Evolutionary conservation across 192 early-diverging fungal species (phyloP), one percentile per base, ranked within the genome.

Genomic region (Borealophlyctis nickersoniae): DNA sequence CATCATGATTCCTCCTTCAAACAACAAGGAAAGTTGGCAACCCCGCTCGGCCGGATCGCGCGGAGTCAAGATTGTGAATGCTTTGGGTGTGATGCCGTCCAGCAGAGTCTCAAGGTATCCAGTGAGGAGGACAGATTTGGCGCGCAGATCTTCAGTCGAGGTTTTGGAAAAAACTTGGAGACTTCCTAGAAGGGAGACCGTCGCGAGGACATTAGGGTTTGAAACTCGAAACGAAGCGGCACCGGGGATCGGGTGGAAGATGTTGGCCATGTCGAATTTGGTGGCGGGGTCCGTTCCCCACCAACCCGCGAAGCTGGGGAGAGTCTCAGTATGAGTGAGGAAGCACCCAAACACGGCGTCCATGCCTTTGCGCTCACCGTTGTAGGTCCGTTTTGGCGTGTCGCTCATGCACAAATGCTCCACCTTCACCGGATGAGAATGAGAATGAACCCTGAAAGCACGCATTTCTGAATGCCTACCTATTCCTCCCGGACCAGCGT

Each of bases 401-500:
- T 62, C 85, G 86, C 68, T 90, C 84, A 58, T 99, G 93, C 4
- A 99, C 86, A 74, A 94, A 99, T 5, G 90, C 83, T 1, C 92
- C 92, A 16, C 85, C 67, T 71, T 35, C 7, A n/a, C 9, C 16
- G 28, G 36, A n/a, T 63, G n/a, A n/a, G n/a, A n/a, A n/a, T n/a
- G n/a, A n/a, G n/a, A 48, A 48, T 48, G 45, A 13, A n/a, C 45
- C 45, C 11, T n/a, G 9, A 48, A 11, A n/a, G 11, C 45, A n/a
- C 45, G 11, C 11, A 13, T 11, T n/a, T 13, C n/a, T 32, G 19
- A 31, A 31, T 7, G 35, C 63, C 7, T 60, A 31, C 67, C 92
- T 60, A 99, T 95, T 36, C 90, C 90, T 36, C 96, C 96, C 0
- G 96, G 92, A 2, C 96, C 95, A n/a, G 93, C 85, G 70, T 99